phyloP scores from a whole-genome alignment of 495 filamentous ascomycete genomes.

The Lepidopterella palustris region DNA sequence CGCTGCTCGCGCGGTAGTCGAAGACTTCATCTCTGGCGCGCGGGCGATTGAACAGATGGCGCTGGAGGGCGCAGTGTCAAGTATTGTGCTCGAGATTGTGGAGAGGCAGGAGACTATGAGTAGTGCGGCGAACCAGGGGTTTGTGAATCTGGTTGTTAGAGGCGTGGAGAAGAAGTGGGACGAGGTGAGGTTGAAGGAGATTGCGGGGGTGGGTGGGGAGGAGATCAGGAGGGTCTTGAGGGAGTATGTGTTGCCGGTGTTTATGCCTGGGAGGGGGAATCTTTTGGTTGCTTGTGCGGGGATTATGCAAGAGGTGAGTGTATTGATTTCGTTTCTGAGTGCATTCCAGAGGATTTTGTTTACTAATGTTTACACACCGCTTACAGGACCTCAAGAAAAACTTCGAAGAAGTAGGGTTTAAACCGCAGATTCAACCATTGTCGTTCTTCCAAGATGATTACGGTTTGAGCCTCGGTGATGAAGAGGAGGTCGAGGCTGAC shows the following conservation, averaged over 20 bases:
- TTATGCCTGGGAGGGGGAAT: constrained; percentile 69
- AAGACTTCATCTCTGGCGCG: constrained; percentile 55
- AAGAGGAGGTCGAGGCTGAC: background rate
- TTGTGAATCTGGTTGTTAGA: constrained; percentile 70
- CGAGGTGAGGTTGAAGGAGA: constrained; percentile 63
- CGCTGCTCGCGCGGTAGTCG: constrained; percentile 66
- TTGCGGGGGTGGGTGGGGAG: constrained; percentile 66
- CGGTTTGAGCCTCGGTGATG: constrained; percentile 53
- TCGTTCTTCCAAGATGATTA: constrained; percentile 87
- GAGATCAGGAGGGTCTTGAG: constrained; percentile 70
- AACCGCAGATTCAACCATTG: constrained; percentile 64
- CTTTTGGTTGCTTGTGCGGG: constrained; percentile 84
- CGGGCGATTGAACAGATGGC: constrained; percentile 68
- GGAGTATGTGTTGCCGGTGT: constrained; percentile 70
- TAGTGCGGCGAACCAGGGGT: constrained; percentile 71
- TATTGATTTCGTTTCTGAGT: too few relatives aligned
- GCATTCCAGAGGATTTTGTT: background rate
- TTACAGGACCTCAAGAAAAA: constrained; percentile 60
- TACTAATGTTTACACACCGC: constrained; percentile 15
- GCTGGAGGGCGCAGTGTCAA: constrained; percentile 84
- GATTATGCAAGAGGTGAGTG: constrained; percentile 72
- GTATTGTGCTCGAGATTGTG: constrained; percentile 75
- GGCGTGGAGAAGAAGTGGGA: constrained; percentile 74
- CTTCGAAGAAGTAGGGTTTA: constrained; percentile 70
- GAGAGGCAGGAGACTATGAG: constrained; percentile 81